A percentile compares a stretch with the other conserved stretches of the same genome.
phyloP scores from a whole-genome alignment of 345 rosid species.

The Tarenaya hassleriana region DNA sequence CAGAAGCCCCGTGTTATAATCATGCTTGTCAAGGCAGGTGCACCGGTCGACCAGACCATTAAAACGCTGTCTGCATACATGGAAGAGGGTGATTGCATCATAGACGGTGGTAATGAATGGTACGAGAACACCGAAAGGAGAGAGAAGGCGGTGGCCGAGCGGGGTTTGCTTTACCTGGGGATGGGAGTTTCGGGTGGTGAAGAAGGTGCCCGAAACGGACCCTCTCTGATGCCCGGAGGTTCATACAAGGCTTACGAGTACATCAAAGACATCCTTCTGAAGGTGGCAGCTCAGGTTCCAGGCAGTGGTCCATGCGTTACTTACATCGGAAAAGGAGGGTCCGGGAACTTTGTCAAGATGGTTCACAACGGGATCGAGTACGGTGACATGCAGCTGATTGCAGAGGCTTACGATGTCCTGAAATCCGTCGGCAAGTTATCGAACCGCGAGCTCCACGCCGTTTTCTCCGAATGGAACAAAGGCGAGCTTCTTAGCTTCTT shows the following conservation, averaged over 20 bases:
- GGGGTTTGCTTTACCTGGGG: slow-evolving; percentile 84
- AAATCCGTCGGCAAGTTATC: slow-evolving; percentile 84
- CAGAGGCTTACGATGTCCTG: slow-evolving; percentile 87
- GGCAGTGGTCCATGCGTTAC: slow-evolving; percentile 95
- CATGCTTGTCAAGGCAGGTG: slow-evolving; percentile 97
- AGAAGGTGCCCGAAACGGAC: slow-evolving; percentile 92
- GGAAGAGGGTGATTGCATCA: slow-evolving; percentile 94
- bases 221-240: slow-evolving; percentile 96
- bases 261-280: slow-evolving; percentile 82
- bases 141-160: slow-evolving; percentile 54
- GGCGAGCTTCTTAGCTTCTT: slow-evolving; percentile 95
- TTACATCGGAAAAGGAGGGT: slow-evolving; percentile 81
- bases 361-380: slow-evolving; percentile 92
- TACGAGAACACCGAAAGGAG: slow-evolving; percentile 96
- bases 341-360: slow-evolving; percentile 98
- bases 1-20: slow-evolving; percentile 87
- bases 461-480: slow-evolving; percentile 86
- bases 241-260: slow-evolving; percentile 78
- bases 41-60: slow-evolving; percentile 88
- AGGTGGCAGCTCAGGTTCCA: slow-evolving; percentile 92
- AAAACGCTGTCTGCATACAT: slow-evolving; percentile 71
- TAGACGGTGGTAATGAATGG: slow-evolving; percentile 98
- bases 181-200: slow-evolving; percentile 99
- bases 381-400: slow-evolving; percentile 94
- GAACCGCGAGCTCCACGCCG: slow-evolving; percentile 63